Conservation (phyloP, 1,139 yeast species). For the Protomyces macrosporus region DNA sequence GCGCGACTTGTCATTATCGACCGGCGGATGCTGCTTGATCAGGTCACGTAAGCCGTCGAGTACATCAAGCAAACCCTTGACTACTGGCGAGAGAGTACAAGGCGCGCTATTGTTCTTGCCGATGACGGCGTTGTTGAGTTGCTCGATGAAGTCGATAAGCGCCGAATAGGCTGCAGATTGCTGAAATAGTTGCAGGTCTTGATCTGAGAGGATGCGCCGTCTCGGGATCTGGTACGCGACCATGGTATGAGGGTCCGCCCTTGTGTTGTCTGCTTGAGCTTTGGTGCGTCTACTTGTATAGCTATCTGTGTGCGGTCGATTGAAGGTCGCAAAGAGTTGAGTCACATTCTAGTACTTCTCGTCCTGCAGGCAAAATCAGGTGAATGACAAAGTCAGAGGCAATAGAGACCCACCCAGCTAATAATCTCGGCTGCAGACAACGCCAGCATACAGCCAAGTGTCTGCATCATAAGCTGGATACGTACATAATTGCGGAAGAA, state of each 20-base stretch:
- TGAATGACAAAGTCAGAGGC: too few species aligned
- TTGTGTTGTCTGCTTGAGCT: too few species aligned
- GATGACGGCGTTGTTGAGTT: constrained; percentile 59
- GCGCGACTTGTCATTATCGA: constrained; percentile 64
- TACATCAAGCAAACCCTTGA: constrained; percentile 33
- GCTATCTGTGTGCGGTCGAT: too few species aligned
- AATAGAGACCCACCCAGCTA: too few species aligned
- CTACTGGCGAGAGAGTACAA: constrained; percentile 24
- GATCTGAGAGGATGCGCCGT: constrained; percentile 50
- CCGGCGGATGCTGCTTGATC: constrained; percentile 61
- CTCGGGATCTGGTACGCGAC: constrained; percentile 5
- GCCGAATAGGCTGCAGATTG: constrained; percentile 49
- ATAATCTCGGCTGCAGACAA: too few species aligned
- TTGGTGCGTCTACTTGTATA: too few species aligned
- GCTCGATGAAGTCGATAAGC: constrained; percentile 52
- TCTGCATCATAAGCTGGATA: too few species aligned
- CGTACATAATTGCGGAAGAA: too few species aligned
- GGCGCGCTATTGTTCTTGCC: constrained; percentile 46
- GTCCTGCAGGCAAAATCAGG: too few species aligned
- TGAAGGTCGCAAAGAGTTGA: too few species aligned
- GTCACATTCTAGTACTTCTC: too few species aligned
- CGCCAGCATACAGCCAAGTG: too few species aligned
- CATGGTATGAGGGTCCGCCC: not conserved
- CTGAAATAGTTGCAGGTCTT: constrained; percentile 64
- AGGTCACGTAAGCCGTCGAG: constrained; percentile 47